Percentiles rank a stretch among this genome's conserved stretches.
Conservation (phyloP, 2,329 filamentous ascomycete species). For the Annulohypoxylon truncatum region DNA sequence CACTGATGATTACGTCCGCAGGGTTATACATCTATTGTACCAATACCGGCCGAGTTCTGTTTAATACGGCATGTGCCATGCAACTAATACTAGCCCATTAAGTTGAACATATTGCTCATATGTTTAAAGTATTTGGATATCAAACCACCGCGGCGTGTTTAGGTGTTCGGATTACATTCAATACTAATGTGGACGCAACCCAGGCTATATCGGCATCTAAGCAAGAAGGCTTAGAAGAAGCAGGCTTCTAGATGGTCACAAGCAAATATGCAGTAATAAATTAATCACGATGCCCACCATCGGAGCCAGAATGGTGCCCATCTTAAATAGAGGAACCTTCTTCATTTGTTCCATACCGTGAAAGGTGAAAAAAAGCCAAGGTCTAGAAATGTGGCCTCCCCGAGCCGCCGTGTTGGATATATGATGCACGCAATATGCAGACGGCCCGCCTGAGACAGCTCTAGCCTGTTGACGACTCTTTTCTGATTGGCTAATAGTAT, state of each 20-base stretch:
- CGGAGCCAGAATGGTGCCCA: slow-evolving; percentile 1
- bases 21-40: slow-evolving; percentile 31
- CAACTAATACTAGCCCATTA: slow-evolving; percentile 27
- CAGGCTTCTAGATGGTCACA: neutral
- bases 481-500: slow-evolving; percentile 18
- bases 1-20: slow-evolving; percentile 46
- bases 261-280: slow-evolving; percentile 1
- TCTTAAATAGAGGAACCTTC: slow-evolving; percentile 25
- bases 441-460: slow-evolving; percentile 27
- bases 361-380: slow-evolving; percentile 17
- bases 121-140: neutral
- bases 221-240: neutral
- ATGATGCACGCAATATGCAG: slow-evolving; percentile 35
- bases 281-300: slow-evolving; percentile 23
- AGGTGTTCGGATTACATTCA: neutral
- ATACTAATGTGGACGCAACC: neutral
- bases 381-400: slow-evolving; percentile 14
- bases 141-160: neutral
- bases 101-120: slow-evolving; percentile 1
- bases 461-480: neutral
- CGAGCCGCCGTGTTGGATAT: slow-evolving; percentile 36
- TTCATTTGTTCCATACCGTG: slow-evolving; percentile 24
- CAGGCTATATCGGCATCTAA: neutral
- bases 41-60: slow-evolving; percentile 31
- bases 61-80: slow-evolving; percentile 26